Evolutionary conservation across 176 grass and related monocot species (phyloP), one percentile per base, ranked within the genome.

Genomic region (Triticum monococcum): DNA sequence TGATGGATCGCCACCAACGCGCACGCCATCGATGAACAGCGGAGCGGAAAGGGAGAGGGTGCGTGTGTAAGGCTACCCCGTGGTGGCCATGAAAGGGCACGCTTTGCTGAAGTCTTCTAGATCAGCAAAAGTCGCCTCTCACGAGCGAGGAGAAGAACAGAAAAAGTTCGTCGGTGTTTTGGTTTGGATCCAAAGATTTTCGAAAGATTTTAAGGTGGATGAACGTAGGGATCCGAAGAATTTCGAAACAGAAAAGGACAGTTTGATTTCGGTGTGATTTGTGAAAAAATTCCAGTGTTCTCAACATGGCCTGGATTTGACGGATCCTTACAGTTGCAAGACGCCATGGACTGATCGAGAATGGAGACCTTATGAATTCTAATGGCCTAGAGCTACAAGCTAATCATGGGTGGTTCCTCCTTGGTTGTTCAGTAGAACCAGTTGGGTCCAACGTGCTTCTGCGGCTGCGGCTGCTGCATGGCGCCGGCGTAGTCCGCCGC

Each of bases 371-470:
- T 72, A 45, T 48, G 59, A 25, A 33, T 24, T 48, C 83, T 85
- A 78, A 78, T 78, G 62, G 13, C 73, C 52, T 80, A 63, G 18
- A 35, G 83, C 59, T 84, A 84, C 82, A 64, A 35, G 70, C 82
- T 64, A 84, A 30, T 30, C 1, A 59, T 1, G 7, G 0, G 54
- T 10, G n/a, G 11, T 59, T 22, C 2, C 30, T 68, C 54, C n/a
- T 80, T 37, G 43, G 32, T 75, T 36, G 56, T 54, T 86, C 87
- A 88, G 57, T 79, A 87, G 74, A 90, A 87, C 84, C 79, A 83
- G 63, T 79, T 87, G 30, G 73, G 77, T 36, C 33, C 77, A 1
- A 8, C 33, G 60, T 74, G 33, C 64, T 90, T 94, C 17, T 87
- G 77, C 63, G 22, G 41, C 24, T 79, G 71, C 9, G 89, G 79